Evolutionary conservation across 1,284 basidiomycete species (phyloP).

Genomic region (Apiotrichum siamense): DNA sequence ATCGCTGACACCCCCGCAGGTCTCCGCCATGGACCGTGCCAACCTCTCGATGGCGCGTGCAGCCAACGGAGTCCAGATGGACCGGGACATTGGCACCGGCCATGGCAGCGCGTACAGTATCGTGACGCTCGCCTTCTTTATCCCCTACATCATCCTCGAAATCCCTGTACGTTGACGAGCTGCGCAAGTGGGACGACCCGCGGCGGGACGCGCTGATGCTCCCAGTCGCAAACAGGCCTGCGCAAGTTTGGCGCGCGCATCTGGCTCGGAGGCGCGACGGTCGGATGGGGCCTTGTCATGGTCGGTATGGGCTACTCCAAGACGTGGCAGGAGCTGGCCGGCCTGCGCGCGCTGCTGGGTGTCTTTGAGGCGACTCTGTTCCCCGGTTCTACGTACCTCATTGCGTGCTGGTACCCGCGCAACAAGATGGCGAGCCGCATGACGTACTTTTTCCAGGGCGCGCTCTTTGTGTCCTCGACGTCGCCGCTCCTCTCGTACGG

Average conservation of each 20-base stretch:
- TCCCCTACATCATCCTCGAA: constrained; percentile 46
- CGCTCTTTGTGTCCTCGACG: constrained; percentile 1
- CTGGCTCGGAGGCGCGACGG: constrained; percentile 20
- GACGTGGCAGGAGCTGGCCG: constrained; percentile 41
- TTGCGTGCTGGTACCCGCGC: constrained; percentile 49
- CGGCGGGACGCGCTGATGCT: constrained; percentile 4
- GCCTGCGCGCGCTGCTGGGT: constrained; percentile 47
- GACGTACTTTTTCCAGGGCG: constrained; percentile 43
- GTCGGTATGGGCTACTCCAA: constrained; percentile 41
- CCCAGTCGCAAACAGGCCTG: neutral
- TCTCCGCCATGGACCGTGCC: constrained; percentile 20
- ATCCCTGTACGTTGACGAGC: constrained; percentile 3
- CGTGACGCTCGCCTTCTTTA: constrained; percentile 41
- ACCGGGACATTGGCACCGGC: constrained; percentile 18
- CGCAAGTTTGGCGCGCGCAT: neutral
- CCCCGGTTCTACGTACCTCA: constrained; percentile 46
- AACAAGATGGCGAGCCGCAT: constrained; percentile 43
- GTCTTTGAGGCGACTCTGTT: constrained; percentile 42
- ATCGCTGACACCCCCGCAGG: neutral
- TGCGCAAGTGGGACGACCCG: neutral
- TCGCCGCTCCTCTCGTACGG: constrained; percentile 19
- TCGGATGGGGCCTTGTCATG: constrained; percentile 38
- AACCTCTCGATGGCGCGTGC: constrained; percentile 38
- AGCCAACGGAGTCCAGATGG: constrained; percentile 23
- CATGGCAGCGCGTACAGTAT: constrained; percentile 42